Conservation (phyloP, 225 moss, liverwort and hornwort genomes). For the Antitrichia curtipendula region DNA sequence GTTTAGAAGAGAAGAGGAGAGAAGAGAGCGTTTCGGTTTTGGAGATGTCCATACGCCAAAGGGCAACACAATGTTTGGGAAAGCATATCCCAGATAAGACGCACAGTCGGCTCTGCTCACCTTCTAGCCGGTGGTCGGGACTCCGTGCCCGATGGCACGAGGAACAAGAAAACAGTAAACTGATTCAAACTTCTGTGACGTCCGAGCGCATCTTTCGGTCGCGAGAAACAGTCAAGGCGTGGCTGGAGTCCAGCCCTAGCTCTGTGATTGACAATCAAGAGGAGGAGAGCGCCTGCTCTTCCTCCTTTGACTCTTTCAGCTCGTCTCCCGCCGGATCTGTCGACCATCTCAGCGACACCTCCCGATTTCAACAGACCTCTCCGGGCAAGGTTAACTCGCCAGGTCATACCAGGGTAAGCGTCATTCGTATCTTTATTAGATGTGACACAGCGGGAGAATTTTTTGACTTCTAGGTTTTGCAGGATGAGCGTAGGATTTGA, state of each 20-base stretch:
- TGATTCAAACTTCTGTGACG: neutral
- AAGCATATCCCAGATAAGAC: slow-evolving; percentile 2
- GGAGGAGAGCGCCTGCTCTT: neutral
- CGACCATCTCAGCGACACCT: neutral
- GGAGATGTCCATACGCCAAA: slow-evolving; percentile 21
- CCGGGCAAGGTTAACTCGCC: neutral
- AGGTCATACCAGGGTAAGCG: slow-evolving; percentile 4
- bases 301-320: slow-evolving; percentile 9
- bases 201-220: slow-evolving; percentile 16
- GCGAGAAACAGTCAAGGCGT: slow-evolving; percentile 21
- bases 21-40: neutral
- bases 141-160: neutral
- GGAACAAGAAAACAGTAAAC: neutral
- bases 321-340: slow-evolving; percentile 12
- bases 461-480: no score
- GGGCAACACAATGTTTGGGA: slow-evolving; percentile 8
- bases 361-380: neutral
- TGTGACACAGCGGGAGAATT: neutral
- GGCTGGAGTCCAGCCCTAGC: slow-evolving; percentile 30
- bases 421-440: no score
- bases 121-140: neutral
- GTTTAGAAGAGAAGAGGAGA: neutral
- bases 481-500: neutral
- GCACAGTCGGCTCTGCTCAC: neutral
- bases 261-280: slow-evolving; percentile 7